Base-by-base conservation (phyloP, 208 protist species). In the Trypanosomatidae sp. region DNA sequence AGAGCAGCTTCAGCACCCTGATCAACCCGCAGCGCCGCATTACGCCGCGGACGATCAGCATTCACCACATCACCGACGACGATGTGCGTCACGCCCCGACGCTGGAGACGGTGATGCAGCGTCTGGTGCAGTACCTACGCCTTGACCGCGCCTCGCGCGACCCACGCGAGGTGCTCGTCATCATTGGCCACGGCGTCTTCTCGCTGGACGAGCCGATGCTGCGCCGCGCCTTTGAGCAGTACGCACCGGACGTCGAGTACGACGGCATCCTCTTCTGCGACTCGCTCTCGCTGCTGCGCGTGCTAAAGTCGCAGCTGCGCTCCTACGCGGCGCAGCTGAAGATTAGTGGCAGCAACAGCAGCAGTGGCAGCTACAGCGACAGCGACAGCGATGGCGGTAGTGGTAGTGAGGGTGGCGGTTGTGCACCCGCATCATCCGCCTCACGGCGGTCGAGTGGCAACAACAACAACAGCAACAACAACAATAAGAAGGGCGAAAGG, bases 101-200 rank as follows among this genome's bases (percentile, higher is more conserved):
- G 10, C 53, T 80, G 30, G 58, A 61, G 6, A 58, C 57, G 46
- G 81, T 90, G 27, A 61, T 58, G 23, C 45, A 62, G 7, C 11
- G n/a, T 15, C 55, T 94, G 26, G 68, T 50, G 7, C 41, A 60
- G 41, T 94, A 69, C 51, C 67, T 94, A 48, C 70, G 78, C 3
- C 61, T 86, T 6, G 60, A 69, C 47, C 47, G 52, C 15, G 49
- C 22, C 0, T 56, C 73, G 4, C 24, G 51, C 28, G 56, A 79
- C 38, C 37, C 54, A 5, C 23, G 79, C 22, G 85, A 91, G 48
- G 55, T 88, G 20, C 30, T 76, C 19, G 49, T 94, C 40, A 42
- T 94, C 6, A 53, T 94, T 27, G 80, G 77, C 0, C 85, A 94
- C 64, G 90, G 88, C 48, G 79, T 86, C 6, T 88, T 88, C 49